Base-by-base conservation (phyloP, 192 early-diverging fungal species). In the Coemansia sp. region DNA sequence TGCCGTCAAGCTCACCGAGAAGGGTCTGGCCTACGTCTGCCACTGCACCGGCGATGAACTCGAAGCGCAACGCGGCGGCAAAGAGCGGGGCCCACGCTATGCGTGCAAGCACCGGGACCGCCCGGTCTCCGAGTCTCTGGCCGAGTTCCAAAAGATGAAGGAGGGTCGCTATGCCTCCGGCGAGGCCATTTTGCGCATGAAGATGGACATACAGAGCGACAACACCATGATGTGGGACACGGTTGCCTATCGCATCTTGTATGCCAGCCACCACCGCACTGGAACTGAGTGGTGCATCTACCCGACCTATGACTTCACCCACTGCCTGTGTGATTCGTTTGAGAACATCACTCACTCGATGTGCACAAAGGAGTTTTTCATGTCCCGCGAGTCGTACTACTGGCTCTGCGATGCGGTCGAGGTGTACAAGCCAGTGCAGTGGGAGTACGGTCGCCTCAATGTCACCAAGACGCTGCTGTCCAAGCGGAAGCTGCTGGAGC, bases 191-290 rank as follows among this genome's bases (percentile, higher is more conserved):
- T 69, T 99, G 82, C 90, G 98, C 71, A 99, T 99, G 98, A 99
- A 99, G 87, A 98, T 98, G 96, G 94, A 99, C 74, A 87, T 99
- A 84, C 88, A 94, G 77, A 91, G 94, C 80, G 94, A 94, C 50
- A 99, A 98, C 78, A 96, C 96, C 38, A 95, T 97, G 87, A 98
- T 99, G 88, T 99, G 98, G 98, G 97, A 99, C 72, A 84, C 96
- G 73, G 91, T 98, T 42, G 98, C 98, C 19, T 99, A 99, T 81
- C 93, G 98, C 63, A 90, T 99, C 44, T 63, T 96, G 59, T 94
- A 92, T 67, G 87, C 96, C 11, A 90, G 89, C 46, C 98, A 99
- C 78, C 91, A 92, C 80, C 90, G 98, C 44, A 98, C 98, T 32
- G 95, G 91, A 42, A 81, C 88, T 47, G 78, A 92, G 53, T 99